Evolutionary conservation across 345 rosid species (phyloP).

Genomic region (Hibiscus trionum): DNA sequence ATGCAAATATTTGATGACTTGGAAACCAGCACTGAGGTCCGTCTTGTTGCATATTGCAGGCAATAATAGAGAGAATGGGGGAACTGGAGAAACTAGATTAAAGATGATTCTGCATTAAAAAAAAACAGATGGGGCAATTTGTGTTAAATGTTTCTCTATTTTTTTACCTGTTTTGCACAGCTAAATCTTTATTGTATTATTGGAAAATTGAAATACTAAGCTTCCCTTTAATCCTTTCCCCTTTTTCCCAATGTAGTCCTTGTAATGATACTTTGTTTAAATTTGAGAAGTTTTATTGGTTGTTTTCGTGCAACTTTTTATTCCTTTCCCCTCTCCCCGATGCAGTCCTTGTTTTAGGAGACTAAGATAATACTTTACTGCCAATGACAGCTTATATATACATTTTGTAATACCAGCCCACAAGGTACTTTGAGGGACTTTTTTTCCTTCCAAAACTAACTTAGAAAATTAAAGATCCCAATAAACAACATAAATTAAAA

Average conservation of each 20-base stretch:
- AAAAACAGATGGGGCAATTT: slow-evolving; percentile 10
- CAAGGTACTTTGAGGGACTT: too few relatives aligned
- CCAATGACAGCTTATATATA: too few relatives aligned
- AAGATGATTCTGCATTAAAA: slow-evolving; percentile 8
- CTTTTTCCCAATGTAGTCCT: neutral
- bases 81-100: slow-evolving; percentile 89
- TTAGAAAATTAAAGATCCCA: fast-evolving
- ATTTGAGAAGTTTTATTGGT: neutral
- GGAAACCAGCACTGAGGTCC: neutral
- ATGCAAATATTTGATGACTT: neutral
- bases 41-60: slow-evolving; percentile 38
- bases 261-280: neutral
- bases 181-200: slow-evolving; percentile 9
- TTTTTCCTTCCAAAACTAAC: too few relatives aligned
- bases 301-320: neutral
- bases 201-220: neutral
- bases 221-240: neutral
- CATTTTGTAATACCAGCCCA: too few relatives aligned
- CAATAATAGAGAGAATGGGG: slow-evolving; percentile 88
- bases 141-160: neutral
- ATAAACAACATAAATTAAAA: too few relatives aligned
- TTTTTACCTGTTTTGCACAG: slow-evolving; percentile 12
- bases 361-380: too few relatives aligned
- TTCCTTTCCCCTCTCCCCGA: neutral
- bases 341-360: neutral